These are phyloP conservation scores for Dictyostelium purpureum DNA, from an alignment of 78 protist species.

Conservation along the genomic window DNA sequence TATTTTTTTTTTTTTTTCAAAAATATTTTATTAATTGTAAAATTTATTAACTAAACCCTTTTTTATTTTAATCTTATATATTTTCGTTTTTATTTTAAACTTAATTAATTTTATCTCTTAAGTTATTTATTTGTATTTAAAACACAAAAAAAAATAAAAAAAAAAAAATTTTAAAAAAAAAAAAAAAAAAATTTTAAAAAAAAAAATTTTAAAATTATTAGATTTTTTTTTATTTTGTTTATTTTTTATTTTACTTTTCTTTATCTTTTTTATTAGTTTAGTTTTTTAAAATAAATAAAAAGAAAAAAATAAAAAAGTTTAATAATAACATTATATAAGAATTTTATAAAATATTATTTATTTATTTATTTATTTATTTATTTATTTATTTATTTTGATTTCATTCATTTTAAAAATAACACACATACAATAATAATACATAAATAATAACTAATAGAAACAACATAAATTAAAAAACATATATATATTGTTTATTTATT, in stretches of 20 bases:
- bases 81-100: no score
- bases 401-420: no score
- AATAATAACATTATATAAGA: not conserved
- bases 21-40: no score
- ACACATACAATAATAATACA: not conserved
- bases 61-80: no score
- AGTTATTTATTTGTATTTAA: no score
- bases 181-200: constrained; percentile 8
- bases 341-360: no score
- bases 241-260: not conserved
- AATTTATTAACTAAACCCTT: no score
- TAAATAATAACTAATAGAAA: not conserved
- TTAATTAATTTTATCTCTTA: no score
- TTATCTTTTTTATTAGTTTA: not conserved
- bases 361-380: no score
- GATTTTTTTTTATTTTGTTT: not conserved
- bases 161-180: not conserved
- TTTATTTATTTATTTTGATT: no score
- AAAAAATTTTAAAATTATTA: not conserved
- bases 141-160: not conserved
- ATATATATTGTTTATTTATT: not conserved
- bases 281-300: not conserved
- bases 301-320: not conserved
- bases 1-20: not conserved
- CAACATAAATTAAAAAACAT: not conserved